These are phyloP conservation scores for Trypanosoma rangeli DNA, from an alignment of 208 protist species.

Conservation along the genomic window DNA sequence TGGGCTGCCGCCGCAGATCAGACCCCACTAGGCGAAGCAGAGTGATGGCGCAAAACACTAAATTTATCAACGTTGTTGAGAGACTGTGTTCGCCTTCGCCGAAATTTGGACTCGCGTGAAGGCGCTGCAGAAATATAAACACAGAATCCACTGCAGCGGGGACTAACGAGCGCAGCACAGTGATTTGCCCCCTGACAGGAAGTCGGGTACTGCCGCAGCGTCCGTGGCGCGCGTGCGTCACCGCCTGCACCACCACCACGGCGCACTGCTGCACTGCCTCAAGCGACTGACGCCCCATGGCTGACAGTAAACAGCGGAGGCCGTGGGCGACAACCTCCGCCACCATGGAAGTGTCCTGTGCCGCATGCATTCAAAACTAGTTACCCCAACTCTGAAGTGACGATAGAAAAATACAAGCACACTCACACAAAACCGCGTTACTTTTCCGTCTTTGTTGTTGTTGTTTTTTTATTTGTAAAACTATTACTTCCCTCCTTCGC, in stretches of 20 bases:
- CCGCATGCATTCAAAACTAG: not conserved
- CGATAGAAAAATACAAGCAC: not conserved
- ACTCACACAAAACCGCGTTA: not conserved
- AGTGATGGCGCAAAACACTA: slow-evolving; percentile 41
- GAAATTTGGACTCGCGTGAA: slow-evolving; percentile 19
- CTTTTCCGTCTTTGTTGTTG: not conserved
- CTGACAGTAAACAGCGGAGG: slow-evolving; percentile 8
- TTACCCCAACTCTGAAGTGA: not conserved
- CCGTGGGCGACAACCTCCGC: slow-evolving; percentile 8
- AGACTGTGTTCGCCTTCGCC: slow-evolving; percentile 8
- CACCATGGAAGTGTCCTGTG: not conserved
- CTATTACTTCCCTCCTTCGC: not conserved
- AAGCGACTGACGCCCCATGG: slow-evolving; percentile 9
- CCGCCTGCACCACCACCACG: not conserved
- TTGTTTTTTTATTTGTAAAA: not conserved
- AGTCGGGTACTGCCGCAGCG: not conserved
- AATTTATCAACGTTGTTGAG: slow-evolving; percentile 35
- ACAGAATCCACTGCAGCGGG: slow-evolving; percentile 27
- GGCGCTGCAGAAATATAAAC: slow-evolving; percentile 34
- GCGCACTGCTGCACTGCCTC: slow-evolving; percentile 6
- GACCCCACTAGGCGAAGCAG: slow-evolving; percentile 25
- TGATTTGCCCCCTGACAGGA: slow-evolving; percentile 25
- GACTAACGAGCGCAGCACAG: slow-evolving; percentile 34
- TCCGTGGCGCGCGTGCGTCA: not conserved
- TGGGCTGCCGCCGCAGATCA: slow-evolving; percentile 2